phyloP scores from a whole-genome alignment of 2,329 filamentous ascomycete genomes.

The Botrytis medusae region DNA sequence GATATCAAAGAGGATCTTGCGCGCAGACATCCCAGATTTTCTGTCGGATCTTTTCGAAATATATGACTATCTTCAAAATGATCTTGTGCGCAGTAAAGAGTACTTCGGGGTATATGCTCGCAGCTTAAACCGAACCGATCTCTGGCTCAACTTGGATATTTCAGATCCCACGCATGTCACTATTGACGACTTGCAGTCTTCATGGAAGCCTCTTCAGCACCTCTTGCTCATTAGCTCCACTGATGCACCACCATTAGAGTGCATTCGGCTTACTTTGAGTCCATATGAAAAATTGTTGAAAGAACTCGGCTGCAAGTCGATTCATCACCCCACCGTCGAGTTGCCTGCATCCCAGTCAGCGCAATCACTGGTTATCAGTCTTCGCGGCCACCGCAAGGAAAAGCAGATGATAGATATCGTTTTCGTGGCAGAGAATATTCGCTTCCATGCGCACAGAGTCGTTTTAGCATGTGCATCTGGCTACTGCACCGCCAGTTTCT shows the following conservation, averaged over 20 bases:
- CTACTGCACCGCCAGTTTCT: neutral
- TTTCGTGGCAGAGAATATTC: neutral
- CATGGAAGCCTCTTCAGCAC: conserved; percentile 29
- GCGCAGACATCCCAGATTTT: conserved; percentile 25
- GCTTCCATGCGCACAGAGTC: neutral
- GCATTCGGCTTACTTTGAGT: conserved; percentile 29
- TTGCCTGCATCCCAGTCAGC: neutral
- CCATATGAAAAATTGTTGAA: conserved; percentile 32
- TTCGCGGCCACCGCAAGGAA: conserved; percentile 11
- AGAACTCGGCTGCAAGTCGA: conserved; percentile 30
- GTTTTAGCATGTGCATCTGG: neutral
- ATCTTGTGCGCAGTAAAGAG: conserved; percentile 17
- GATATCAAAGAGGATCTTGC: conserved; percentile 22
- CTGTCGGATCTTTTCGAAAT: conserved; percentile 28
- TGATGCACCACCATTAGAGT: conserved; percentile 31
- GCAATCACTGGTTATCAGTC: conserved; percentile 15
- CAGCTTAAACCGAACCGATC: neutral
- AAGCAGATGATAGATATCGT: conserved; percentile 11
- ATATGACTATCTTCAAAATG: conserved; percentile 32
- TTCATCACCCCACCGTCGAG: conserved; percentile 31
- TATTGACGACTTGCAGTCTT: conserved; percentile 26
- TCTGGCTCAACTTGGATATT: conserved; percentile 31
- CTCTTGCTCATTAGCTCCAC: conserved; percentile 33
- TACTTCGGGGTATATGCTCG: conserved; percentile 3
- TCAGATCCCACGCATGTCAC: neutral